Conservation (phyloP, 345 rosid species). For the Hibiscus mutabilis region DNA sequence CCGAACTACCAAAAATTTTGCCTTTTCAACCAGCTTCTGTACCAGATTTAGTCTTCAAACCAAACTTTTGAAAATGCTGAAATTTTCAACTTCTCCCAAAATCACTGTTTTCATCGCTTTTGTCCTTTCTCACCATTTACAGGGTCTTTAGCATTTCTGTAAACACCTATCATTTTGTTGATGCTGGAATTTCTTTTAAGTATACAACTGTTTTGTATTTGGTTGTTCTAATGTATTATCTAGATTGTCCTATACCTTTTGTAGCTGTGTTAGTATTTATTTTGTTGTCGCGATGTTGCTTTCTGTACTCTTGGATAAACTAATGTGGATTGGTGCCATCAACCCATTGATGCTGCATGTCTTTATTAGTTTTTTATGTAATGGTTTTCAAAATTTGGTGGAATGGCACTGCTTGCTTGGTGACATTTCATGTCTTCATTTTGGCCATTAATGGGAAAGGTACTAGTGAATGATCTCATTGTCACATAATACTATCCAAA, state of each 20-base stretch:
- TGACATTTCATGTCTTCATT: not conserved
- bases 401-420: not conserved
- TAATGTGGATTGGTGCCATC: not conserved
- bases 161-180: not conserved
- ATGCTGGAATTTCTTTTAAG: not conserved
- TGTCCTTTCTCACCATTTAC: too few species aligned
- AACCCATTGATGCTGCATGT: not conserved
- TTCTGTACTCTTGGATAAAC: not conserved
- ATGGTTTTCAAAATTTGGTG: not conserved
- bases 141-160: not conserved
- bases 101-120: too few species aligned
- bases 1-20: too few species aligned
- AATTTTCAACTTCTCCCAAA: too few species aligned
- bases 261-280: not conserved
- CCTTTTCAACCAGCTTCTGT: too few species aligned
- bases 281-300: not conserved
- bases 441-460: conserved; percentile 2
- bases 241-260: not conserved
- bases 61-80: too few species aligned
- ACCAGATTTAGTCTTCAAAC: too few species aligned
- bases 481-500: not conserved
- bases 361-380: not conserved
- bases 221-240: not conserved
- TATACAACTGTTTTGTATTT: not conserved
- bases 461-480: not conserved